phyloP scores from a whole-genome alignment of 2,329 filamentous ascomycete species.

The Trichoderma sp. region DNA sequence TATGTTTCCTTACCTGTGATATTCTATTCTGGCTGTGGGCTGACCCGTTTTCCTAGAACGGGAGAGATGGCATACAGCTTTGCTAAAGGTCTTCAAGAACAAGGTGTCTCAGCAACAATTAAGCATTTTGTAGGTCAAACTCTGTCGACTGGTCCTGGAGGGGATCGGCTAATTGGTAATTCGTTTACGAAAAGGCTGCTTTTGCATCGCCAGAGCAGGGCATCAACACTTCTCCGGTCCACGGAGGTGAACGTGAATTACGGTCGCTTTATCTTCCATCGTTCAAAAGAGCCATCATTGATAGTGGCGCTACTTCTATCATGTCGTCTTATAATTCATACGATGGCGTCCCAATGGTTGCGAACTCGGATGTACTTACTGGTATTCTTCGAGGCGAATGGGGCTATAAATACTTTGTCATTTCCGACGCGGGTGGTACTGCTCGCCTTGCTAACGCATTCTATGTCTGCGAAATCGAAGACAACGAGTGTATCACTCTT shows the following conservation, averaged over 20 bases:
- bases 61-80: constrained; percentile 10
- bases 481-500: constrained; percentile 4
- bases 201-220: constrained; percentile 7
- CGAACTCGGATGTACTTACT: background rate
- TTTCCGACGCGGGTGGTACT: constrained; percentile 3
- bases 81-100: constrained; percentile 4
- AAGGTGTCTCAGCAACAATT: background rate
- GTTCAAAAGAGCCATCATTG: constrained; percentile 6
- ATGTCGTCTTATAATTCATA: constrained; percentile 11
- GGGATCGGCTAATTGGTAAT: background rate
- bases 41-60: background rate
- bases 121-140: background rate
- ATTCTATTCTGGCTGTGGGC: background rate
- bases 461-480: background rate
- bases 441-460: constrained; percentile 7
- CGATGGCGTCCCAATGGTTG: background rate
- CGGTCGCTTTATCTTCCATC: background rate
- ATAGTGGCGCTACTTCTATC: constrained; percentile 5
- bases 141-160: background rate
- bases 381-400: constrained; percentile 2
- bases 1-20: background rate
- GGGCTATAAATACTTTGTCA: constrained; percentile 2
- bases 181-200: background rate
- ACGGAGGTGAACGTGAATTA: constrained; percentile 3
- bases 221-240: background rate